Evolutionary conservation across 1,284 basidiomycete genomes (phyloP).

Genomic region (Ganoderma multipileum): DNA sequence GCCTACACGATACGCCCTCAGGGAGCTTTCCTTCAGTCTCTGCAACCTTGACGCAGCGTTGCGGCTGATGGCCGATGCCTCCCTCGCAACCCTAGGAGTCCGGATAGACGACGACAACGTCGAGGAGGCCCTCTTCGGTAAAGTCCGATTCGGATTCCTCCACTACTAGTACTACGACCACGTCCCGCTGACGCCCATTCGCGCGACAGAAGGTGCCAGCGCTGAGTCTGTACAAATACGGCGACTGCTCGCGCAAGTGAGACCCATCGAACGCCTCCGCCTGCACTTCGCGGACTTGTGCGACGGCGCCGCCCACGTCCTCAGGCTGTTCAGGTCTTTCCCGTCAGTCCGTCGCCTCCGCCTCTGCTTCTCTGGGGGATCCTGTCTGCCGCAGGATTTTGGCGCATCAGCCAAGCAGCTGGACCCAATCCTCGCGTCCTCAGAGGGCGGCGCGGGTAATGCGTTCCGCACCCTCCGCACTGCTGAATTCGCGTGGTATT

Average conservation of each 20-base stretch:
- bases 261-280: neutral
- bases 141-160: neutral
- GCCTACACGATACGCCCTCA: neutral
- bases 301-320: neutral
- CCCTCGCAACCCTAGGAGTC: neutral
- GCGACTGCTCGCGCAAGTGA: neutral
- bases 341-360: neutral
- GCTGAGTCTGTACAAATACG: fast-evolving
- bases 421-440: too few species aligned
- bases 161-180: too few species aligned
- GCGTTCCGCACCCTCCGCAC: neutral
- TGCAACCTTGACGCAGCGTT: neutral
- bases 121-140: neutral
- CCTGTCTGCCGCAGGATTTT: neutral
- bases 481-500: neutral
- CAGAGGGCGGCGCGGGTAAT: too few species aligned
- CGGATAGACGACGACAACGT: neutral
- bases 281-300: neutral
- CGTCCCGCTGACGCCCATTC: neutral
- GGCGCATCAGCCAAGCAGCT: too few species aligned
- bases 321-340: neutral
- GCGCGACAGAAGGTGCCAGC: neutral
- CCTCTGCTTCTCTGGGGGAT: neutral
- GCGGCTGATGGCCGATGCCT: neutral
- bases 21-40: neutral